phyloP scores from a whole-genome alignment of 768 basidiomycete genomes.

The Pleurotus tuoliensis region DNA sequence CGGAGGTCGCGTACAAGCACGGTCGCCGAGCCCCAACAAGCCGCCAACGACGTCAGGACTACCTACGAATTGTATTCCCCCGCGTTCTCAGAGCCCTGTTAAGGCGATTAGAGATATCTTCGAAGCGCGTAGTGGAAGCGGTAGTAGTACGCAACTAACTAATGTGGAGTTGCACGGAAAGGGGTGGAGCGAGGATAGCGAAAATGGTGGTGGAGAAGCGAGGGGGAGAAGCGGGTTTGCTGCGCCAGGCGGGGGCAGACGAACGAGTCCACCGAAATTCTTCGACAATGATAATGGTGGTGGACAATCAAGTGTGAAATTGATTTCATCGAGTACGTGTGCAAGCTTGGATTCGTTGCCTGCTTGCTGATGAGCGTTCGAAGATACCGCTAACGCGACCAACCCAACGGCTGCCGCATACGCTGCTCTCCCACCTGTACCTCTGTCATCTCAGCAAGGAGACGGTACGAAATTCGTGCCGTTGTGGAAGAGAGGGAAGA shows the following conservation, averaged over 20 bases:
- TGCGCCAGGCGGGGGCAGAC: conserved; percentile 13
- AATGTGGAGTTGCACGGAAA: background rate
- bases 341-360: background rate
- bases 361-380: background rate
- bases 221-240: conserved; percentile 6
- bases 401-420: background rate
- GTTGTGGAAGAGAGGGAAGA: conserved; percentile 35
- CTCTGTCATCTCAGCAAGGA: background rate
- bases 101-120: conserved; percentile 7
- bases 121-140: background rate
- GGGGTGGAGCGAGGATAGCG: conserved; percentile 4
- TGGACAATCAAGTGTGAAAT: background rate
- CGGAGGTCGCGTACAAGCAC: background rate
- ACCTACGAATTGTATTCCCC: background rate
- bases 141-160: background rate
- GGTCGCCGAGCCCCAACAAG: conserved; percentile 3
- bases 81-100: conserved; percentile 3
- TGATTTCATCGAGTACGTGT: background rate
- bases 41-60: background rate
- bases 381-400: background rate
- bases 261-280: conserved; percentile 20
- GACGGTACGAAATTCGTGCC: conserved; percentile 31
- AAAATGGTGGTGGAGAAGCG: conserved; percentile 1
- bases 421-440: background rate
- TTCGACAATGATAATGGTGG: conserved; percentile 9